phyloP scores from a whole-genome alignment of 1,284 basidiomycete genomes.

The Trametes polyzona region DNA sequence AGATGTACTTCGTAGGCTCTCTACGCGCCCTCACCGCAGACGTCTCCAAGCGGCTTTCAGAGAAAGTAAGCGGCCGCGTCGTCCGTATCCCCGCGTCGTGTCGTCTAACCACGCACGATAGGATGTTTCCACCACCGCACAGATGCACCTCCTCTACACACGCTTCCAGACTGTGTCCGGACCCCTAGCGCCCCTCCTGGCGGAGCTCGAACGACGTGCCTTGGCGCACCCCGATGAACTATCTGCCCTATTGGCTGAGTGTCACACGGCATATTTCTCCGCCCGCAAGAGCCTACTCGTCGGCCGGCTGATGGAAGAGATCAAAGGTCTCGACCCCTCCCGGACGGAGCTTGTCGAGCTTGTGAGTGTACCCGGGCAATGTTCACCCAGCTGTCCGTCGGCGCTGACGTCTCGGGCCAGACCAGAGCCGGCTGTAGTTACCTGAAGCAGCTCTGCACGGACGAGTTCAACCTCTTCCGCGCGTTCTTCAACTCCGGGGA shows the following conservation, averaged over 20 bases:
- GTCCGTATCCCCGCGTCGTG: neutral
- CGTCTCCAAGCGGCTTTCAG: slow-evolving; percentile 70
- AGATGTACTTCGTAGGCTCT: slow-evolving; percentile 89
- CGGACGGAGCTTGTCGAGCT: slow-evolving; percentile 85
- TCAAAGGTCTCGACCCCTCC: slow-evolving; percentile 77
- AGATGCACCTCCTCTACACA: slow-evolving; percentile 85
- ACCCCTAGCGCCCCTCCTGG: slow-evolving; percentile 76
- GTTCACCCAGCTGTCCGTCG: neutral
- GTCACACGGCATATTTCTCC: slow-evolving; percentile 81
- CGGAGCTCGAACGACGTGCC: slow-evolving; percentile 83
- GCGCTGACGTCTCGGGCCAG: slow-evolving; percentile 42
- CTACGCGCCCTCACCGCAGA: slow-evolving; percentile 77
- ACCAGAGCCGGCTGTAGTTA: slow-evolving; percentile 90
- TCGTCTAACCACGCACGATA: slow-evolving; percentile 31
- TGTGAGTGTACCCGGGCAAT: slow-evolving; percentile 46
- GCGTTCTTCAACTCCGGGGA: slow-evolving; percentile 88
- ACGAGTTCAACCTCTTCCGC: slow-evolving; percentile 85
- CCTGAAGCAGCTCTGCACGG: slow-evolving; percentile 85
- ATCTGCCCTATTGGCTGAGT: slow-evolving; percentile 77
- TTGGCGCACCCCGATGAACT: slow-evolving; percentile 77
- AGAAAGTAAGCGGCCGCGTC: slow-evolving; percentile 56
- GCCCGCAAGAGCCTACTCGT: slow-evolving; percentile 74
- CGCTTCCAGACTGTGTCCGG: slow-evolving; percentile 78
- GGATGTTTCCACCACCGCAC: slow-evolving; percentile 83
- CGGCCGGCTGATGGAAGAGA: slow-evolving; percentile 75